These are phyloP conservation scores for Aspergillus persii DNA, from an alignment of 2,329 filamentous ascomycete species.

Conservation along the genomic window DNA sequence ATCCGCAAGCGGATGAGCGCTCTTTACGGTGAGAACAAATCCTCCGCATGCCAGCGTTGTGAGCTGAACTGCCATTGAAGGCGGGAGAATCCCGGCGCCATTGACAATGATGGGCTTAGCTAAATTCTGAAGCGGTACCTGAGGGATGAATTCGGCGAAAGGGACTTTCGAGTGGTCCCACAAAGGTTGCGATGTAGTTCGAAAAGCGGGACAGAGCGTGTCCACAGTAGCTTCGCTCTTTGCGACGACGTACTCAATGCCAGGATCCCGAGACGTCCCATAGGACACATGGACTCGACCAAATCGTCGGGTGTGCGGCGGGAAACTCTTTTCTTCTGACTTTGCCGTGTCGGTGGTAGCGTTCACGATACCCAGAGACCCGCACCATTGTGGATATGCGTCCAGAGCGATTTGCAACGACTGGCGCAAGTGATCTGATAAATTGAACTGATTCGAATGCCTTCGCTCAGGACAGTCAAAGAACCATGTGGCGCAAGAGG, in stretches of 20 bases:
- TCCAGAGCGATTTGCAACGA: slow-evolving; percentile 15
- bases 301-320: slow-evolving; percentile 20
- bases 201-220: slow-evolving; percentile 25
- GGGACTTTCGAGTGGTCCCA: slow-evolving; percentile 7
- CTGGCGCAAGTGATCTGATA: slow-evolving; percentile 14
- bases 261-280: slow-evolving; percentile 40
- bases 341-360: background rate
- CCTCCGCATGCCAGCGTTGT: slow-evolving; percentile 43
- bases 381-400: slow-evolving; percentile 41
- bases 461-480: slow-evolving; percentile 32
- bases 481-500: slow-evolving; percentile 47
- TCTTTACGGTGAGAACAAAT: slow-evolving; percentile 41
- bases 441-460: slow-evolving; percentile 3
- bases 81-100: slow-evolving; percentile 32
- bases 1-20: slow-evolving; percentile 48
- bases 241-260: slow-evolving; percentile 41
- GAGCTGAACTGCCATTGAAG: slow-evolving; percentile 41
- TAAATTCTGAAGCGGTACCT: slow-evolving; percentile 7
- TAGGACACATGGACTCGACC: slow-evolving; percentile 34
- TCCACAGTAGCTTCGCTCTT: slow-evolving; percentile 13
- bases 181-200: slow-evolving; percentile 12
- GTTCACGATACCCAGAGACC: slow-evolving; percentile 33
- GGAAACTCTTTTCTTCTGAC: slow-evolving; percentile 1
- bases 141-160: slow-evolving; percentile 1
- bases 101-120: slow-evolving; percentile 32